Percentiles rank a stretch among this genome's conserved stretches.
Conservation (phyloP, 116 monocot genomes). For the Posidonia oceanica region DNA sequence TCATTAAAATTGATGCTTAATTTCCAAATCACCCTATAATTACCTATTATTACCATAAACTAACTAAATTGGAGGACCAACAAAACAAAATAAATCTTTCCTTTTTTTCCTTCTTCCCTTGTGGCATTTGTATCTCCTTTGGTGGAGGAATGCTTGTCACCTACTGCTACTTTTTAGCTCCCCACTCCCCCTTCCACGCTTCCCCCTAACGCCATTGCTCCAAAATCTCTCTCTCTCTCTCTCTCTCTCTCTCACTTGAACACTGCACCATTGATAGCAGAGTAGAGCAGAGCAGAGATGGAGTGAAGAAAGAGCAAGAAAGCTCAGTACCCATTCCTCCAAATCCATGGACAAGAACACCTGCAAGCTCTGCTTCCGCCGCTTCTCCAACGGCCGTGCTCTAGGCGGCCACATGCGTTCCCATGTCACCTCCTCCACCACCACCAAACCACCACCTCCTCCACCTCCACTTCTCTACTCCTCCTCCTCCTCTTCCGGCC, state of each 20-base stretch:
- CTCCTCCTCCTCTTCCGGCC: conserved; percentile 11
- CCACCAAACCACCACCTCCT: background rate
- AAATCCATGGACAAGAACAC: conserved; percentile 51
- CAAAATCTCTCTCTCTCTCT: background rate
- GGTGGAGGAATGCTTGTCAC: conserved; percentile 13
- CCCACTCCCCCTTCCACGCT: conserved; percentile 7
- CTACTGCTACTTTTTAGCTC: conserved; percentile 27
- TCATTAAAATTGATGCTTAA: no score
- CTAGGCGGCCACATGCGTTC: conserved; percentile 95
- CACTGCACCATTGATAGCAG: background rate
- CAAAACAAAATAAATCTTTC: background rate
- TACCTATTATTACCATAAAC: no score
- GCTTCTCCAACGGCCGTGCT: conserved; percentile 72
- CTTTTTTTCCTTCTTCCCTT: background rate
- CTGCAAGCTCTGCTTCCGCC: conserved; percentile 81
- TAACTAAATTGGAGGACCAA: background rate
- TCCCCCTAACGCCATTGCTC: background rate
- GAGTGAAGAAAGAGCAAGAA: conserved; percentile 40
- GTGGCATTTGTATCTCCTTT: background rate
- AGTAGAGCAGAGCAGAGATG: background rate
- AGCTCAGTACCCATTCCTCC: conserved; percentile 19
- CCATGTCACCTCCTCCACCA: conserved; percentile 25
- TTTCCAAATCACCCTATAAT: no score
- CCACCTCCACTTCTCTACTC: conserved; percentile 7
- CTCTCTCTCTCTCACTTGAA: conserved; percentile 7